These are phyloP conservation scores for Citrus sp. DNA, from an alignment of 345 rosid species.

Conservation along the genomic window DNA sequence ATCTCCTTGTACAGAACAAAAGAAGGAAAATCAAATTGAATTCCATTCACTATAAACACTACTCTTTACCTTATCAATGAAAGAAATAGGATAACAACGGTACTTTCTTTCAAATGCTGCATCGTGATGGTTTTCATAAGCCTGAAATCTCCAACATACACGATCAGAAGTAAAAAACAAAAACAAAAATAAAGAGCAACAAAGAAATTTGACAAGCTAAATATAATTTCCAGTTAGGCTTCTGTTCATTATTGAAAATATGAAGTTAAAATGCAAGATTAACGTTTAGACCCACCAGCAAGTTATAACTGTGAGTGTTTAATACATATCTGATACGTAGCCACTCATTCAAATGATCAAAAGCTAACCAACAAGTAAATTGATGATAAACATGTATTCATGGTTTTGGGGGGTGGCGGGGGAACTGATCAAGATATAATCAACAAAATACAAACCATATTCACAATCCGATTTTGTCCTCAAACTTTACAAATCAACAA, in stretches of 20 bases:
- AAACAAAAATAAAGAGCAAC: not conserved
- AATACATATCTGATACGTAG: not conserved
- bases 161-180: not conserved
- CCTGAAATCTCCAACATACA: constrained; percentile 31
- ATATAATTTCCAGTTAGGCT: not conserved
- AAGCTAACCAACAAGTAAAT: constrained; percentile 5
- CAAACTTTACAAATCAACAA: not conserved
- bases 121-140: constrained; percentile 13
- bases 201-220: not conserved
- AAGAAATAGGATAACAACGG: constrained; percentile 64
- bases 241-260: not conserved
- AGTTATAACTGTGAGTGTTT: not conserved
- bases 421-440: constrained; percentile 7
- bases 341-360: constrained; percentile 23
- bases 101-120: constrained; percentile 46
- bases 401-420: no score
- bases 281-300: not conserved
- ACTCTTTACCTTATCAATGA: constrained; percentile 51
- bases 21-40: not conserved
- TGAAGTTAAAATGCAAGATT: not conserved
- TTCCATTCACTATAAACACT: not conserved
- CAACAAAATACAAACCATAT: constrained; percentile 1
- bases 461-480: not conserved
- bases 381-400: not conserved
- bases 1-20: not conserved